Evolutionary conservation across 2,329 filamentous ascomycete species (phyloP), one percentile per base, ranked within the genome.

Genomic region (Gyromitra esculenta): DNA sequence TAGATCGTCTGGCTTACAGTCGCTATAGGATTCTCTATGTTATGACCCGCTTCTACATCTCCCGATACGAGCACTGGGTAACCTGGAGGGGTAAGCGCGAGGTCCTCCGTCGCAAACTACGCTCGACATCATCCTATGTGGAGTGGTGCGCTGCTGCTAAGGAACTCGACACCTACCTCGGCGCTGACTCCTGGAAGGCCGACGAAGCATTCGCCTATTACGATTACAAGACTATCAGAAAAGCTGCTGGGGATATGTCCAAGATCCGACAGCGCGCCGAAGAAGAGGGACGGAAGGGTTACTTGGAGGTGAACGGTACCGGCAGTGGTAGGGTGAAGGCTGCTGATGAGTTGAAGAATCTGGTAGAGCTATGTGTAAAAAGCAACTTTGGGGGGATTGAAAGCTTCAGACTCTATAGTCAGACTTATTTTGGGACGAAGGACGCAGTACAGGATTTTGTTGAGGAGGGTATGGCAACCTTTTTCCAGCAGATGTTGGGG

Each of bases 381-480:
- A 97, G 94, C 84, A 98, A 99, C 82, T 99, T 98, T 84, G 93
- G 93, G 18, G 96, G 96, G 0, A 91, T 97, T 13, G 96, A 99
- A 83, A 98, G 97, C 81, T 90, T 95, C 8, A 89, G 93, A 70
- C 85, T 99, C n/a, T 99, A 99, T 83, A 97, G 93, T 81, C 94
- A 98, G 85, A 97, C 95, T 1, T 99, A 99, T 82, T 97, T 94
- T 81, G 96, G 96, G 41, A 98, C 96, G n/a, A 99, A 99, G 84
- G 89, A 96, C 77, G 84, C 97, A 79, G 92, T 97, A 39, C 96
- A 98, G 84, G 90, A 91, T 71, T 98, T 95, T 82, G 86, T 97
- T 57, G 93, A 97, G 77, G 94, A 98, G 84, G 87, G 90, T 90
- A 83, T 81, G 86, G 11, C 64, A 25, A 31, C 9, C 25, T 5